phyloP scores from a whole-genome alignment of 179 eudicot species.

The Spinacia oleracea region DNA sequence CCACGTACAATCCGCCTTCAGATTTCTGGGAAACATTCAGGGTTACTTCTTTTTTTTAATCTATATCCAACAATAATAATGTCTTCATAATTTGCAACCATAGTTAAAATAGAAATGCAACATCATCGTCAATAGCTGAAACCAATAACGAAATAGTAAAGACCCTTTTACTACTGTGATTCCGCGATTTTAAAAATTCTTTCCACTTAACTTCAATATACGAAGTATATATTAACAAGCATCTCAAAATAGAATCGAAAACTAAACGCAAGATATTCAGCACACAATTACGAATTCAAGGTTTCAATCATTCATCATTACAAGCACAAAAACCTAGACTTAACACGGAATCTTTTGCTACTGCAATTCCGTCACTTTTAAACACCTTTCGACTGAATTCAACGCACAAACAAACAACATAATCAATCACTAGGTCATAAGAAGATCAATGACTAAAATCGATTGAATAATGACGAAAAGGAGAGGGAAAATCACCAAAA shows the following conservation, averaged over 20 bases:
- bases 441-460: background rate
- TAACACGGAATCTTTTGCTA: background rate
- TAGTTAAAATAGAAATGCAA: background rate
- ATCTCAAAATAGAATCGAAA: no score
- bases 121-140: background rate
- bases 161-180: no score
- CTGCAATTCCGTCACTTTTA: background rate
- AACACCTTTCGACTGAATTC: background rate
- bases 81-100: background rate
- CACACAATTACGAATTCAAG: slow-evolving; percentile 4
- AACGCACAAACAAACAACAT: background rate
- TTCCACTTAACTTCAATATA: no score
- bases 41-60: background rate
- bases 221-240: no score
- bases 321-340: background rate
- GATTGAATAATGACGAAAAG: background rate
- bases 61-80: background rate
- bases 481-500: background rate
- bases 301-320: background rate
- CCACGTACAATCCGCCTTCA: slow-evolving; percentile 86
- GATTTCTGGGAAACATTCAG: slow-evolving; percentile 54
- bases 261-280: background rate
- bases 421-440: slow-evolving; percentile 4
- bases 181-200: no score
- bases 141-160: no score